Evolutionary conservation across 306 rosid genomes (phyloP).

Genomic region (Quercus suber): DNA sequence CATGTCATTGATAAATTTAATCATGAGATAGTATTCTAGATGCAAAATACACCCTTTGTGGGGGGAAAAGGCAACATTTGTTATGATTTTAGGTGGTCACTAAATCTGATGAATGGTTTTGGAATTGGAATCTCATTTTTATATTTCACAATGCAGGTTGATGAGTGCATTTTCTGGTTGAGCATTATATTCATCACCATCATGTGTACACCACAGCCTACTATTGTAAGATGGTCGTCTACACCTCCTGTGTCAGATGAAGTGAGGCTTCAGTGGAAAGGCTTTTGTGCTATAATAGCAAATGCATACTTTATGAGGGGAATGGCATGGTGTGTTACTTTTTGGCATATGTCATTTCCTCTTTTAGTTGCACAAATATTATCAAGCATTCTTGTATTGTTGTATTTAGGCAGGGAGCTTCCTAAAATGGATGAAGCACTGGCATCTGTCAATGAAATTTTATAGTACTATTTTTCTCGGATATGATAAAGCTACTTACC

Average conservation of each 20-base stretch:
- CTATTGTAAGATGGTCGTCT: constrained; percentile 94
- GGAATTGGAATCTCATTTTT: not conserved
- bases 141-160: constrained; percentile 51
- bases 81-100: not conserved
- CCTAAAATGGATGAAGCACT: not conserved
- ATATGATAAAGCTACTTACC: not conserved
- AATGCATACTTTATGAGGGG: constrained; percentile 90
- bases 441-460: not conserved
- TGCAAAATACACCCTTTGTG: not conserved
- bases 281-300: constrained; percentile 93
- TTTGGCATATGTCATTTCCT: not conserved
- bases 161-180: constrained; percentile 93
- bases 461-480: not conserved
- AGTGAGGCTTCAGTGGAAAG: constrained; percentile 92
- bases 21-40: constrained; percentile 1
- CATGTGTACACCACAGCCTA: constrained; percentile 95
- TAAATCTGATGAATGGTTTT: not conserved
- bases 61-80: not conserved
- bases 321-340: constrained; percentile 90
- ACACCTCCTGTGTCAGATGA: constrained; percentile 86
- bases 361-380: not conserved
- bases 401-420: not conserved
- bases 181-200: constrained; percentile 93
- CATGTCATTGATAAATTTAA: not conserved
- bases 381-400: not conserved